Percentiles rank a stretch among this genome's conserved stretches.
Conservation (phyloP, 305 asterid species). For the Fraxinus baroniana region DNA sequence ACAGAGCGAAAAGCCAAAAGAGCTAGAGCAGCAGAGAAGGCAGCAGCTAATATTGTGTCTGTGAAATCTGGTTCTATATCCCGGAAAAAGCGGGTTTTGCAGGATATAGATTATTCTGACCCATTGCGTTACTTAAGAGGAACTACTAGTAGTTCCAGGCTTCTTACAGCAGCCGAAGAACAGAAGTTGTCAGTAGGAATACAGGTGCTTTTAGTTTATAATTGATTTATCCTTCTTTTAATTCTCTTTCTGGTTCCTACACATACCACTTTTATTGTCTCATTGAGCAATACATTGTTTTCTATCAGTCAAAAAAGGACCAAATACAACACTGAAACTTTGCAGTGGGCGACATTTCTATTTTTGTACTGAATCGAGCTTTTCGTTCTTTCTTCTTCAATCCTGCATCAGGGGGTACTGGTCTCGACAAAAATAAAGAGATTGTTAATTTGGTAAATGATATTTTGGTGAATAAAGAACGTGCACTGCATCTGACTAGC, state of each 20-base stretch:
- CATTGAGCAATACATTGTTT: background rate
- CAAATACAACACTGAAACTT: background rate
- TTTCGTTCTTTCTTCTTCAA: slow-evolving; percentile 5
- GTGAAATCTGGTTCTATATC: slow-evolving; percentile 67
- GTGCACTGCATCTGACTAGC: background rate
- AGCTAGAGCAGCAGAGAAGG: slow-evolving; percentile 70
- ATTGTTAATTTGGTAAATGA: background rate
- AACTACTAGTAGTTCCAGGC: slow-evolving; percentile 62
- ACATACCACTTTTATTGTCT: background rate
- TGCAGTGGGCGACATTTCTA: background rate
- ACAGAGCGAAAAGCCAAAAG: slow-evolving; percentile 76
- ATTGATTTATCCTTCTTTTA: background rate
- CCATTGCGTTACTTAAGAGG: slow-evolving; percentile 86
- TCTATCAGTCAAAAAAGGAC: background rate
- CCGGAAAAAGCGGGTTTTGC: slow-evolving; percentile 62
- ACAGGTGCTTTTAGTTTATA: slow-evolving; percentile 50
- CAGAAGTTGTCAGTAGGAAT: slow-evolving; percentile 74
- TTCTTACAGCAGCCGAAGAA: slow-evolving; percentile 86
- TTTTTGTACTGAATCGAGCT: background rate
- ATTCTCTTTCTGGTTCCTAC: background rate
- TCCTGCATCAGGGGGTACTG: background rate
- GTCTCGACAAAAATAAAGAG: background rate
- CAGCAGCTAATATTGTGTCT: slow-evolving; percentile 59
- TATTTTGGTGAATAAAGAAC: slow-evolving; percentile 4
- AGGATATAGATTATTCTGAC: slow-evolving; percentile 71